phyloP scores from a whole-genome alignment of 208 protist species.

The Wallacemonas rigidus region DNA sequence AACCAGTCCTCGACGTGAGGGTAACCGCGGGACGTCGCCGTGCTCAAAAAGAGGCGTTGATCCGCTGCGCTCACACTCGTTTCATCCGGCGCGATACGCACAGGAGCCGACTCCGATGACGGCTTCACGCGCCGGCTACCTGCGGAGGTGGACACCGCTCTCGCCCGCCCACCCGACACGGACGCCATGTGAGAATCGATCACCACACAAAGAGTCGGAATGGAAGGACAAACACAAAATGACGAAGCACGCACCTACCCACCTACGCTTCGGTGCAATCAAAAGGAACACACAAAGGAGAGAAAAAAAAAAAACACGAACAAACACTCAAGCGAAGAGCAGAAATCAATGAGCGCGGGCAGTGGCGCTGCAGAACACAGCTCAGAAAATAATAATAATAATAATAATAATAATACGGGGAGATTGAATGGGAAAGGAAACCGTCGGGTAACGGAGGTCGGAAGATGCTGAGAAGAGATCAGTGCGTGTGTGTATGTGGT shows the following conservation, averaged over 20 bases:
- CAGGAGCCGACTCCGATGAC: background rate
- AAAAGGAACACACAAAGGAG: background rate
- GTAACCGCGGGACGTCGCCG: conserved; percentile 39
- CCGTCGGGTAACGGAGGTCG: too few relatives aligned
- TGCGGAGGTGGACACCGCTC: background rate
- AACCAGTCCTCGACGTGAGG: conserved; percentile 47
- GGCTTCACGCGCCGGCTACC: background rate
- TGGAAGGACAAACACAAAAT: background rate
- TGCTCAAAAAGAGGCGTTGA: conserved; percentile 31
- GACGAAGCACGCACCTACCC: background rate
- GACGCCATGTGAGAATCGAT: background rate
- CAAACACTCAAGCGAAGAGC: background rate
- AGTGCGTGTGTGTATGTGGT: too few relatives aligned
- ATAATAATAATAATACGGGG: too few relatives aligned
- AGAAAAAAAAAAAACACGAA: background rate
- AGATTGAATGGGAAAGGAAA: too few relatives aligned
- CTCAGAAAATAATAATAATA: too few relatives aligned
- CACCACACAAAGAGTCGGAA: background rate
- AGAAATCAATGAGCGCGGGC: background rate
- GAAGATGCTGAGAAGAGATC: too few relatives aligned
- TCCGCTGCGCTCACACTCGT: conserved; percentile 13
- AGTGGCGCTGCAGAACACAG: background rate
- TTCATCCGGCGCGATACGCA: background rate
- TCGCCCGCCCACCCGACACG: background rate
- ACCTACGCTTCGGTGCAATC: background rate